Evolutionary conservation across 2,329 filamentous ascomycete genomes (phyloP).

Genomic region (Colletotrichum orchidophilum): DNA sequence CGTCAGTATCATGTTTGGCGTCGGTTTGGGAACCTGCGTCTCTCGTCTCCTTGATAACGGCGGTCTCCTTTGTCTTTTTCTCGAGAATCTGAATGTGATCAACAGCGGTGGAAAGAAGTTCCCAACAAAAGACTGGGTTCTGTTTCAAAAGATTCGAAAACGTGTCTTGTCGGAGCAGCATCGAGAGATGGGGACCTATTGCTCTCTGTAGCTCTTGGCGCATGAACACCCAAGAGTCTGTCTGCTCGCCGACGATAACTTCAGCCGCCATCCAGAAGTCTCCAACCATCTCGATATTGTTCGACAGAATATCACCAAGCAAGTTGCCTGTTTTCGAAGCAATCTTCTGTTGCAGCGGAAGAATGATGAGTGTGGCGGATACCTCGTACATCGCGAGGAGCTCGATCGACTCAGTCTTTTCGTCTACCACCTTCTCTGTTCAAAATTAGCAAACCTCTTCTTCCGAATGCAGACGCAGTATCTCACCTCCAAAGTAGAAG

Average conservation of each 20-base stretch:
- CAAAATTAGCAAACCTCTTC: not conserved
- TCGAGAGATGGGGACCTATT: conserved; percentile 7
- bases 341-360: not conserved
- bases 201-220: conserved; percentile 6
- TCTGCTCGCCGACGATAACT: not conserved
- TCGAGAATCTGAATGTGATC: not conserved
- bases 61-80: not conserved
- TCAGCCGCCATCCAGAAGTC: conserved; percentile 13
- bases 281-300: not conserved
- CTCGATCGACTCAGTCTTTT: not conserved
- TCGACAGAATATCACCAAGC: not conserved
- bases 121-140: conserved; percentile 1
- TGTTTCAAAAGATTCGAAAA: not conserved
- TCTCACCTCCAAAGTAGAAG: conserved; percentile 8
- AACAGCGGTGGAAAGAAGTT: not conserved
- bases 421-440: not conserved
- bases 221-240: not conserved
- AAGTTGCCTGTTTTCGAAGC: not conserved
- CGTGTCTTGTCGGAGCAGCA: conserved; percentile 5
- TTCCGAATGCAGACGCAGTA: no score
- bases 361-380: not conserved
- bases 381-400: conserved; percentile 9
- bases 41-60: not conserved
- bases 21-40: not conserved
- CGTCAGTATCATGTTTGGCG: not conserved